Evolutionary conservation across 2,329 filamentous ascomycete genomes (phyloP).

Genomic region (Colletotrichum brevisporum): DNA sequence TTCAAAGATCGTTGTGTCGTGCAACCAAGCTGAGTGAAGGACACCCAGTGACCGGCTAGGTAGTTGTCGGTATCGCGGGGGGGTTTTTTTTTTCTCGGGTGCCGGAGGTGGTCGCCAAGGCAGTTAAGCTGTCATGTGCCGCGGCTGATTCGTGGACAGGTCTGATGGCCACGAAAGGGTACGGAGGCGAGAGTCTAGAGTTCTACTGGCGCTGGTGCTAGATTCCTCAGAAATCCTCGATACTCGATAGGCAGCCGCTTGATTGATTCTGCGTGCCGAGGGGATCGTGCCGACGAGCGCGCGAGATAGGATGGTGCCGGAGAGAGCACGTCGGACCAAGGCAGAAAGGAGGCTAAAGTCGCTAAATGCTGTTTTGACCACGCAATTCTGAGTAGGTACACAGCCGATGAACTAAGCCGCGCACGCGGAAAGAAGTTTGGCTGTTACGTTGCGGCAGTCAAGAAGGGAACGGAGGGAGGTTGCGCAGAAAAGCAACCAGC

Average conservation of each 20-base stretch:
- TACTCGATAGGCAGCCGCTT: background rate
- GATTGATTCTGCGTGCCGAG: background rate
- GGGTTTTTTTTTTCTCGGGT: background rate
- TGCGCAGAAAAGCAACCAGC: constrained; percentile 17
- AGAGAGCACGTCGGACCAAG: background rate
- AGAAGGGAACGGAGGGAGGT: constrained; percentile 18
- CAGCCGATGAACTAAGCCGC: background rate
- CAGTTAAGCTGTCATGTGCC: constrained; percentile 24
- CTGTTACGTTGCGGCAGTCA: constrained; percentile 1
- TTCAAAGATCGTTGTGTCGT: constrained; percentile 25
- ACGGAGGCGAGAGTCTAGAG: background rate
- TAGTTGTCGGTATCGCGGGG: constrained; percentile 32
- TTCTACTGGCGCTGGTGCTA: too few species aligned
- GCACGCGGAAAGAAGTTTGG: constrained; percentile 12
- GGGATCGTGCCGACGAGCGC: constrained; percentile 17
- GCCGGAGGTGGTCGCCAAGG: constrained; percentile 22
- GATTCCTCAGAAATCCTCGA: background rate
- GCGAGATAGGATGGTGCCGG: constrained; percentile 7
- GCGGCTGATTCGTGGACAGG: constrained; percentile 16
- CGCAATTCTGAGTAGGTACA: too few species aligned
- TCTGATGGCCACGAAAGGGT: background rate
- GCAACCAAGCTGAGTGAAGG: background rate
- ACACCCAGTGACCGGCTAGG: background rate
- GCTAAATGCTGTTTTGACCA: too few species aligned
- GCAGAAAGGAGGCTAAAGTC: too few species aligned